Conservation (phyloP, 192 early-diverging fungal genomes). For the Dispira parvispora region DNA sequence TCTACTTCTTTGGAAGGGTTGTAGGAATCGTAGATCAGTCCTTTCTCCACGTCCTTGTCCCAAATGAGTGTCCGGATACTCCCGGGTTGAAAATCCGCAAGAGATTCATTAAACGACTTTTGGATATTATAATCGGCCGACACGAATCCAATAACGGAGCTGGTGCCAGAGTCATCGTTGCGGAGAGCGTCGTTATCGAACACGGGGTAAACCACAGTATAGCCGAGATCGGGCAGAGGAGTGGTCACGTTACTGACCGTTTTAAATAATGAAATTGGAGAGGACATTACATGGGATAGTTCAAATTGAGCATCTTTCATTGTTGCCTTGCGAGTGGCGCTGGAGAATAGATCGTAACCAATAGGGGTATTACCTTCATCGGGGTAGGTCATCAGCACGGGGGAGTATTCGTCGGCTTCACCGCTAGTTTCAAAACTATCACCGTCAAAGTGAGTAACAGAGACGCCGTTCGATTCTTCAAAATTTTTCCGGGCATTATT, state of each 20-base stretch:
- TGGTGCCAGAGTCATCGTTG: neutral
- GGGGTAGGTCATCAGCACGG: neutral
- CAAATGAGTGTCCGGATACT: neutral
- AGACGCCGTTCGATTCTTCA: neutral
- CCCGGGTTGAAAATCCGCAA: neutral
- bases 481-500: neutral
- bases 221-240: neutral
- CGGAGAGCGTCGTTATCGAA: neutral
- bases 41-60: neutral
- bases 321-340: neutral
- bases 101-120: neutral
- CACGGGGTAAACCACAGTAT: constrained; percentile 1
- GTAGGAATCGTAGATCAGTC: neutral
- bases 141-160: neutral
- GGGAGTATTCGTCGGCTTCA: constrained; percentile 5
- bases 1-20: neutral
- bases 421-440: neutral
- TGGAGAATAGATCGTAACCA: neutral
- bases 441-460: neutral
- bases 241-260: neutral
- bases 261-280: neutral
- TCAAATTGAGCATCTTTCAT: neutral
- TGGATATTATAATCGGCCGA: neutral
- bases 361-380: neutral
- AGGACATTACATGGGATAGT: neutral